Evolutionary conservation across 495 filamentous ascomycete species (phyloP).

Genomic region (Penicillium goetzii): DNA sequence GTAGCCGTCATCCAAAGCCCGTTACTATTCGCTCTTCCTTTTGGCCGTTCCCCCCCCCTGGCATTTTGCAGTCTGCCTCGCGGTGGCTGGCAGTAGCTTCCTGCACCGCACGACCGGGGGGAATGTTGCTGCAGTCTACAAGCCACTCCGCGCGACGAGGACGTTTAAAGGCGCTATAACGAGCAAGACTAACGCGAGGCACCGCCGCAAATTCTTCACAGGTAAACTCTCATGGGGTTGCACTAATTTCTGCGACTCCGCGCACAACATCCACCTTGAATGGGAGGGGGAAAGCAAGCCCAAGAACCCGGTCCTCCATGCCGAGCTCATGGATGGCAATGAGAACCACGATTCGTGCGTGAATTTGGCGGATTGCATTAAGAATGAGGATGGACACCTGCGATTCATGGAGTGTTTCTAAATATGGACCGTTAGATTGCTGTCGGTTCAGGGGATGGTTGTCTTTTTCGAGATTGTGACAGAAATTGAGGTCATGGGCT

Average conservation of each 20-base stretch:
- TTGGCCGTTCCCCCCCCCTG: background rate
- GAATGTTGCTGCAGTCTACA: background rate
- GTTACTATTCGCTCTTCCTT: background rate
- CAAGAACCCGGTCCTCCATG: slow-evolving; percentile 27
- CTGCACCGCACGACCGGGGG: background rate
- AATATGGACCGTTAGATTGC: background rate
- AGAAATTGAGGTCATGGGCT: background rate
- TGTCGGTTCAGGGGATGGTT: background rate
- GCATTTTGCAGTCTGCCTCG: slow-evolving; percentile 1
- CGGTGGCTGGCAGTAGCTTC: background rate
- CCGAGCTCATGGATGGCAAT: slow-evolving; percentile 20
- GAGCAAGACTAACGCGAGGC: background rate
- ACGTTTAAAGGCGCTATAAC: background rate
- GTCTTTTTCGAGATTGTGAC: background rate
- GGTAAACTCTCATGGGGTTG: slow-evolving; percentile 32
- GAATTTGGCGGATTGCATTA: slow-evolving; percentile 33
- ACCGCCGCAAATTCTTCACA: background rate
- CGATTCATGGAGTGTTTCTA: slow-evolving; percentile 37
- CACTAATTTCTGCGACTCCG: slow-evolving; percentile 19
- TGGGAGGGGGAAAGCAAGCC: slow-evolving; percentile 22
- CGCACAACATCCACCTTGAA: slow-evolving; percentile 22
- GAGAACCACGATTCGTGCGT: slow-evolving; percentile 19
- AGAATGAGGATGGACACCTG: slow-evolving; percentile 35
- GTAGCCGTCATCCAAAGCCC: background rate
- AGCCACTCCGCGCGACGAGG: background rate